Percentiles rank a stretch among this genome's conserved stretches.
These are phyloP conservation scores for Monascus purpureus DNA, from an alignment of 495 filamentous ascomycete genomes.

Conservation along the genomic window DNA sequence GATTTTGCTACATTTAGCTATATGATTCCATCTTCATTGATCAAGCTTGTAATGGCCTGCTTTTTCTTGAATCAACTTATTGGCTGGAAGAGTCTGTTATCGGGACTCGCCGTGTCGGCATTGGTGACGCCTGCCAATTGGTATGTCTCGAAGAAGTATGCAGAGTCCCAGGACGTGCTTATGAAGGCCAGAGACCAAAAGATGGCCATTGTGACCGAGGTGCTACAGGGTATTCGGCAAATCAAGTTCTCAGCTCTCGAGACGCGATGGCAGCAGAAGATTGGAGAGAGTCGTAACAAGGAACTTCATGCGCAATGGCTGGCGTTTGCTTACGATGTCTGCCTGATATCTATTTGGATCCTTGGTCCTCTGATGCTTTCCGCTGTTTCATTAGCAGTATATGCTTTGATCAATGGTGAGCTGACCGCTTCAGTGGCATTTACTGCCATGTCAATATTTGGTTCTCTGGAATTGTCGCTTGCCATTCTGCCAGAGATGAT, in stretches of 20 bases:
- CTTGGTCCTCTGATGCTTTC: conserved; percentile 60
- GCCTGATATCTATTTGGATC: conserved; percentile 52
- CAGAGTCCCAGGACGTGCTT: conserved; percentile 49
- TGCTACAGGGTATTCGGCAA: conserved; percentile 69
- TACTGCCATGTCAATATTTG: conserved; percentile 64
- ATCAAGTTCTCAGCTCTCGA: conserved; percentile 86
- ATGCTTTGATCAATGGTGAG: conserved; percentile 45
- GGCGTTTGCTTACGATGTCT: conserved; percentile 45
- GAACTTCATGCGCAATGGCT: conserved; percentile 55
- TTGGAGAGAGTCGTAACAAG: conserved; percentile 45
- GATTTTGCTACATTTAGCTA: conserved; percentile 56
- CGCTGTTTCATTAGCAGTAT: conserved; percentile 54
- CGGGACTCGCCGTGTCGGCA: conserved; percentile 50
- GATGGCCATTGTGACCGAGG: conserved; percentile 66
- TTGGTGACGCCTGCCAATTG: conserved; percentile 57
- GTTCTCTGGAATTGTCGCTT: conserved; percentile 53
- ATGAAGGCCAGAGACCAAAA: conserved; percentile 75
- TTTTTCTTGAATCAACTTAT: conserved; percentile 53
- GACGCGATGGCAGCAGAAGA: conserved; percentile 62
- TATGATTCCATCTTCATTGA: conserved; percentile 39
- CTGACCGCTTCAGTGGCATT: conserved; percentile 68
- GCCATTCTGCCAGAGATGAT: conserved; percentile 60
- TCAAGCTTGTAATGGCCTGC: conserved; percentile 51
- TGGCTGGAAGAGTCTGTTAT: conserved; percentile 55
- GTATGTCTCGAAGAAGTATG: conserved; percentile 51